A percentile compares a stretch with the other conserved stretches of the same genome.
Evolutionary conservation across 2,329 filamentous ascomycete genomes (phyloP).

Genomic region (Xylaria arbuscula): DNA sequence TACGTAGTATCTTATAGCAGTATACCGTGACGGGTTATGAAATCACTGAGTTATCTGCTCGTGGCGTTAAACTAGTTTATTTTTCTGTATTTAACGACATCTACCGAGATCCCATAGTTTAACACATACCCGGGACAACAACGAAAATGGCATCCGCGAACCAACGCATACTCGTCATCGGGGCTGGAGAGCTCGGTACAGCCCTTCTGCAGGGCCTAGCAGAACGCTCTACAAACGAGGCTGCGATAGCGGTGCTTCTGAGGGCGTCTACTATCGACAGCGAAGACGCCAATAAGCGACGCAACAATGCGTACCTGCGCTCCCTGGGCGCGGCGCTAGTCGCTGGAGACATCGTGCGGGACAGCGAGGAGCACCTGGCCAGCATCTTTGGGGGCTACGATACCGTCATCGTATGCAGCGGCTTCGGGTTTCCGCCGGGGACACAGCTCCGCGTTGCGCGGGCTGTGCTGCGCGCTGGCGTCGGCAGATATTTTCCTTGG

Average conservation of each 20-base stretch:
- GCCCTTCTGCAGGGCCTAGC: conserved; percentile 65
- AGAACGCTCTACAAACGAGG: conserved; percentile 55
- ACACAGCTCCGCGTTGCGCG: conserved; percentile 68
- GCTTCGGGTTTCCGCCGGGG: conserved; percentile 66
- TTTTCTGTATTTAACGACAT: neutral
- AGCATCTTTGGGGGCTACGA: conserved; percentile 59
- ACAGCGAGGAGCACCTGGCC: conserved; percentile 54
- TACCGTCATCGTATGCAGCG: conserved; percentile 69
- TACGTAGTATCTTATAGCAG: neutral
- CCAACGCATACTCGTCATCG: conserved; percentile 66
- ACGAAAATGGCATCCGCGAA: conserved; percentile 22
- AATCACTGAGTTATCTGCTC: neutral
- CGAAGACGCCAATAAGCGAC: conserved; percentile 52
- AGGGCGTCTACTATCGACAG: conserved; percentile 60
- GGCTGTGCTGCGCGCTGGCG: conserved; percentile 61
- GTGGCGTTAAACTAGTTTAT: neutral
- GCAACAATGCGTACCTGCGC: conserved; percentile 51
- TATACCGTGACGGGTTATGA: neutral
- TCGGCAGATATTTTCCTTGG: conserved; percentile 72
- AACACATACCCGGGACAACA: neutral
- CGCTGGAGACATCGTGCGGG: conserved; percentile 55
- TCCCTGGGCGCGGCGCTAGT: conserved; percentile 56
- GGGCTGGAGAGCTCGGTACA: conserved; percentile 73
- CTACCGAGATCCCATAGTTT: neutral
- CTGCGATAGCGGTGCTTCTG: conserved; percentile 63